Base-by-base conservation (phyloP, 768 basidiomycete species). In the Pleurotus djamor region DNA sequence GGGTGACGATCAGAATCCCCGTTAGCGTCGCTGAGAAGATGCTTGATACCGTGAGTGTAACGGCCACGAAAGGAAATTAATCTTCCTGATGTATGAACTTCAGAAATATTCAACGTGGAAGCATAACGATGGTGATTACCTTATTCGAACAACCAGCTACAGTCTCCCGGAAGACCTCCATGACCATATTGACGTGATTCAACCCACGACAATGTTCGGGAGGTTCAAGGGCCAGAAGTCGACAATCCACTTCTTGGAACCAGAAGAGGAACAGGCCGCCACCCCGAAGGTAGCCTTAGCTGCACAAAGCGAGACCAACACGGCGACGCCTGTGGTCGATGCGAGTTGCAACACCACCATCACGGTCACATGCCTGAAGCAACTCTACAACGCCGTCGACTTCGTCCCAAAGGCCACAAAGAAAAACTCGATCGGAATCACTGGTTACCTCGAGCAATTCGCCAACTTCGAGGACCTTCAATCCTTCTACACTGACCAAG, bases 151-250 rank as follows among this genome's bases (percentile, higher is more conserved):
- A n/a, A 85, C 83, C 2, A 76, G 75, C 60, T 91, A 89, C 72
- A 86, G 83, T 63, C 78, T 92, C 14, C 89, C 89, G 0, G 75
- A 76, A 49, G 60, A 79, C 59, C 69, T 91, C 50, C 79, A 85
- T 64, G 72, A 75, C 3, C 87, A 90, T 65, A 69, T 91, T 58
- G 87, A 89, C 43, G 70, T 90, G 33, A 74, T 91, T 32, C 87
- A 90, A 61, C 89, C 89, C 0, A 91, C 89, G 2, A 91, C 88
- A 1, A 79, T 83, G 69, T 91, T 91, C 64, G 73, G 77, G 44
- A 79, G 79, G 58, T 70, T 74, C 59, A 81, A 76, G 61, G 70
- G 71, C 6, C 71, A 80, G 57, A 76, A 64, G 60, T 76, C 77
- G 4, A 82, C 74, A 0, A 64, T 83, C 32, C 72, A 75, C 58